Conservation (phyloP, 495 filamentous ascomycete genomes). For the Hypoxylon lenormandii region DNA sequence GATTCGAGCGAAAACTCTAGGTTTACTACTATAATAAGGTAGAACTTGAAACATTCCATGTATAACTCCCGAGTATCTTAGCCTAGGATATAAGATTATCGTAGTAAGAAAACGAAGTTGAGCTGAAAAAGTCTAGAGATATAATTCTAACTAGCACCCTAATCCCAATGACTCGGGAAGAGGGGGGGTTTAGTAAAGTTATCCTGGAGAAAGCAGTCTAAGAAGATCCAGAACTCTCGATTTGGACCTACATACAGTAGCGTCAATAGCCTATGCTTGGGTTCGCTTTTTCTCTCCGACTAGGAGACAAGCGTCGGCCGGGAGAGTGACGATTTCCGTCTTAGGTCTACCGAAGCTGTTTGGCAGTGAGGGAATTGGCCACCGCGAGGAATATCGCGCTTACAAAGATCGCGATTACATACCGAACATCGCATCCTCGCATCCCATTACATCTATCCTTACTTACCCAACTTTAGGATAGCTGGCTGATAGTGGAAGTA, state of each 20-base stretch:
- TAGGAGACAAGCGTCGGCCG: constrained; percentile 36
- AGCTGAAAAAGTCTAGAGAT: constrained; percentile 1
- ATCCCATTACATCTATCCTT: not conserved
- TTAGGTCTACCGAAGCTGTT: constrained; percentile 31
- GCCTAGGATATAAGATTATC: too few relatives aligned
- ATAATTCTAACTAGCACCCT: not conserved
- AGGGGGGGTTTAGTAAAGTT: not conserved
- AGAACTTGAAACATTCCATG: too few relatives aligned
- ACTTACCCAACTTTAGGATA: not conserved
- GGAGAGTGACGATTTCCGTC: constrained; percentile 29
- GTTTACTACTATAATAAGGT: too few relatives aligned
- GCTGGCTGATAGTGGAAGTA: constrained; percentile 1
- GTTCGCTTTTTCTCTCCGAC: constrained; percentile 20
- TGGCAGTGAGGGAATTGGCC: constrained; percentile 35
- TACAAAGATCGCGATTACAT: constrained; percentile 18
- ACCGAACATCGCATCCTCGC: too few relatives aligned
- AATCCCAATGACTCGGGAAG: constrained; percentile 25
- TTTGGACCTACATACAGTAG: constrained; percentile 29
- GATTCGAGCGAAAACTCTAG: constrained; percentile 2
- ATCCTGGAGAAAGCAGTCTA: constrained; percentile 15
- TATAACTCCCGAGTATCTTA: too few relatives aligned
- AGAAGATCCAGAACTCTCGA: constrained; percentile 24
- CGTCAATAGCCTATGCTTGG: constrained; percentile 29
- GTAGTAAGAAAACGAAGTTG: too few relatives aligned
- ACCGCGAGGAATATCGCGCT: constrained; percentile 24